Base-by-base conservation (phyloP, 371 early-diverging fungal genomes). In the Saksenaea oblongispora region DNA sequence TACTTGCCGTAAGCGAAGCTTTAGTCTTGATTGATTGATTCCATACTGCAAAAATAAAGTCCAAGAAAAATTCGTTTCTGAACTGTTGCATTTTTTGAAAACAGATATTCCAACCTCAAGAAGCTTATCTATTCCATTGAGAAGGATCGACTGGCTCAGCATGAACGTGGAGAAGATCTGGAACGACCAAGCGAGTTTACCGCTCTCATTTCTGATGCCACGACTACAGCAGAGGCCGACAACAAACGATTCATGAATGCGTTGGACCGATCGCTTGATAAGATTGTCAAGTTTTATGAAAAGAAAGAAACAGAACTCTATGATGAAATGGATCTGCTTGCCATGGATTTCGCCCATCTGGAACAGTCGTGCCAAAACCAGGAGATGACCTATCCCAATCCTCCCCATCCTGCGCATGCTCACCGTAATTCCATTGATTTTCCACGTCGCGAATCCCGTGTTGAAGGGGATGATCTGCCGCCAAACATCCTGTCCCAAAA, bases 91-190 rank as follows among this genome's bases (percentile, higher is more conserved):
- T 31, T 31, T 31, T 31, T 31, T 31, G 47, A 51, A 31, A 66
- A 31, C 70, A 90, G 91, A 17, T 95, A 97, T 78, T 91, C 92
- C 18, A 89, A 92, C 62, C 84, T 96, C 63, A 96, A 97, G 68
- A 96, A 95, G 72, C 84, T 90, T 59, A 85, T 95, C 53, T 96
- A 96, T 75, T 85, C 86, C 42, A 86, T 93, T 60, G 98, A 96
- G 78, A 92, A 91, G 67, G 93, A 93, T 17, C 82, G 88, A 56
- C 79, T 94, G 2, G 35, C 74, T 65, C 60, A 78, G 68, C 36
- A 65, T 58, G 72, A 59, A 58, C 64, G 56, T 15, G 36, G 47
- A 36, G 70, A 61, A 37, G 80, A 76, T 57, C 24, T 66, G 18
- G 78, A 76, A 62, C 62, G 61, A 35, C 56, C 78, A 58, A 65